These are phyloP conservation scores for Hyparrhenia diplandra DNA, from an alignment of 176 grass and related monocot species.

Conservation along the genomic window DNA sequence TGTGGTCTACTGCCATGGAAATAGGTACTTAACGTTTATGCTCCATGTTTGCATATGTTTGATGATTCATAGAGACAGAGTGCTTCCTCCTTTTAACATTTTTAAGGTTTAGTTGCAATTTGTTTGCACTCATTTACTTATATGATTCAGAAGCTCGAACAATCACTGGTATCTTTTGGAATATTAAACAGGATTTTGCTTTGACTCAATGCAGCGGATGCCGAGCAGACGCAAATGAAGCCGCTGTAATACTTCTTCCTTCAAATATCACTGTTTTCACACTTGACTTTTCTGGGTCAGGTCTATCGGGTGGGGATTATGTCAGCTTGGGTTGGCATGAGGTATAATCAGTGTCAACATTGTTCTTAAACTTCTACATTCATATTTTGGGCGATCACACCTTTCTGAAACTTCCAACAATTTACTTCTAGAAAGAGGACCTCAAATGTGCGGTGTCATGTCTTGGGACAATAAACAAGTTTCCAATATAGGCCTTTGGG, in stretches of 20 bases:
- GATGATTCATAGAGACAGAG: neutral
- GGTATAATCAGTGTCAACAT: slow-evolving; percentile 44
- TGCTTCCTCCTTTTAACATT: slow-evolving; percentile 7
- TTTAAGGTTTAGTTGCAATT: neutral
- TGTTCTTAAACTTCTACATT: slow-evolving; percentile 30
- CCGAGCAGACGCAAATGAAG: slow-evolving; percentile 97
- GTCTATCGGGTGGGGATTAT: slow-evolving; percentile 86
- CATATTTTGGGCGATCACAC: neutral
- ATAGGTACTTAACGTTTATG: slow-evolving; percentile 54
- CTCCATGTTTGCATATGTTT: slow-evolving; percentile 18
- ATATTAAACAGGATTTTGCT: slow-evolving; percentile 39
- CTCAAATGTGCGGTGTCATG: slow-evolving; percentile 75
- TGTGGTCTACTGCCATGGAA: slow-evolving; percentile 96
- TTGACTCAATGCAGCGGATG: slow-evolving; percentile 80
- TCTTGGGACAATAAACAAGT: slow-evolving; percentile 83
- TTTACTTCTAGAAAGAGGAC: slow-evolving; percentile 81
- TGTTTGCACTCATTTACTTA: neutral
- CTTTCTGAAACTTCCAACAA: slow-evolving; percentile 25
- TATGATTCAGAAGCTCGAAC: neutral
- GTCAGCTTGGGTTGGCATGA: slow-evolving; percentile 99
- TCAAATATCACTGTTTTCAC: slow-evolving; percentile 97
- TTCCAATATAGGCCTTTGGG: slow-evolving; percentile 96
- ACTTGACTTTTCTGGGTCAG: slow-evolving; percentile 96
- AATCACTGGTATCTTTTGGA: slow-evolving; percentile 29
- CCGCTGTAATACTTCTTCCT: slow-evolving; percentile 83